phyloP scores from a whole-genome alignment of 2,329 filamentous ascomycete genomes.

The Allantophomopsis lycopodina region DNA sequence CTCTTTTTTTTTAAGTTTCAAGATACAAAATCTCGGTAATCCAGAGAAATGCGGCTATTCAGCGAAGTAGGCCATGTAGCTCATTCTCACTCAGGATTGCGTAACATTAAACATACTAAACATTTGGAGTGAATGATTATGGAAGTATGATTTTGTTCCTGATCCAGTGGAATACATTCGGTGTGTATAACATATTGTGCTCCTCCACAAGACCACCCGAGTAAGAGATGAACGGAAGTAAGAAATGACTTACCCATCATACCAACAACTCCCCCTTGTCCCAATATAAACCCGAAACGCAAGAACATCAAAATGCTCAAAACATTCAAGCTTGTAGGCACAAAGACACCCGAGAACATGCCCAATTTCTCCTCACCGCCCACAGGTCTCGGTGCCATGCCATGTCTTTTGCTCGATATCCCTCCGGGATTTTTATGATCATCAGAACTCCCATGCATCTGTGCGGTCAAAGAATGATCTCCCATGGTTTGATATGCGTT shows the following conservation, averaged over 20 bases:
- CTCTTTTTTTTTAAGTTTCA: neutral
- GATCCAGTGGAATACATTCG: too few relatives aligned
- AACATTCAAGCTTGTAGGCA: conserved; percentile 81
- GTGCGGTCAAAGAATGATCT: conserved; percentile 10
- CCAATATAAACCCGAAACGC: conserved; percentile 73
- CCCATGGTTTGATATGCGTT: conserved; percentile 1
- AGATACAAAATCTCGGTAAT: too few relatives aligned
- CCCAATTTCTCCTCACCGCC: conserved; percentile 49
- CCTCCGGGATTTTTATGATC: conserved; percentile 16
- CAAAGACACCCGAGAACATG: conserved; percentile 67
- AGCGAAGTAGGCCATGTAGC: too few relatives aligned
- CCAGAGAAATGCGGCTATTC: too few relatives aligned
- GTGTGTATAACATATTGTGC: too few relatives aligned
- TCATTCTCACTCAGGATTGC: too few relatives aligned
- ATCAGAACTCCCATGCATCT: conserved; percentile 12
- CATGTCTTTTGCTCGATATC: conserved; percentile 19
- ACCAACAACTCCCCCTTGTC: conserved; percentile 65
- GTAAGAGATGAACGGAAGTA: neutral
- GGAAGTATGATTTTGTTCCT: too few relatives aligned
- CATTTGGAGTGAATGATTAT: too few relatives aligned
- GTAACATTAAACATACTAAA: too few relatives aligned
- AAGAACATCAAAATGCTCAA: conserved; percentile 88
- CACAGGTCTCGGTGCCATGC: conserved; percentile 23
- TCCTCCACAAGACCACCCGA: too few relatives aligned
- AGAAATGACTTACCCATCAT: conserved; percentile 51